phyloP scores from a whole-genome alignment of 1,284 basidiomycete species.

The Leccinum huronense region DNA sequence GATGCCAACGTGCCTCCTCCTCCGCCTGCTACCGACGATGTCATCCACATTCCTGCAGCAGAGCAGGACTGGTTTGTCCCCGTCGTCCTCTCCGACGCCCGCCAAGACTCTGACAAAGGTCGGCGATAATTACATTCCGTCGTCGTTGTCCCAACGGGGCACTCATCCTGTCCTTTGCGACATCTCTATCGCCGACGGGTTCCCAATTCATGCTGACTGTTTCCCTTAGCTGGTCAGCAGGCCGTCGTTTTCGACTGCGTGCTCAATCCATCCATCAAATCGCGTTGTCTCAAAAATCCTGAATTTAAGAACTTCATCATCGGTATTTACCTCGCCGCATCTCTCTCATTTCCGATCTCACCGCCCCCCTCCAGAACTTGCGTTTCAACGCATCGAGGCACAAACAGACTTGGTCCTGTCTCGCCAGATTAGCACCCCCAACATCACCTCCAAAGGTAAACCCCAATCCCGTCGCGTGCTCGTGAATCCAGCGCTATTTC shows the following conservation, averaged over 20 bases:
- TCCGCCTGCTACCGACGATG: slow-evolving; percentile 53
- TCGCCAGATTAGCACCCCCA: slow-evolving; percentile 63
- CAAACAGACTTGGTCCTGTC: slow-evolving; percentile 58
- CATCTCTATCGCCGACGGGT: slow-evolving; percentile 11
- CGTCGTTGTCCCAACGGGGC: slow-evolving; percentile 3
- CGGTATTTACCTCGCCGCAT: slow-evolving; percentile 43
- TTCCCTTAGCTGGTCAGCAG: slow-evolving; percentile 57
- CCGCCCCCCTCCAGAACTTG: slow-evolving; percentile 49
- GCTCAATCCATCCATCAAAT: slow-evolving; percentile 57
- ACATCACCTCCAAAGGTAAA: slow-evolving; percentile 68
- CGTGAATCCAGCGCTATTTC: slow-evolving; percentile 48
- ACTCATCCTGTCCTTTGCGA: not conserved
- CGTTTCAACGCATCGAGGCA: slow-evolving; percentile 63
- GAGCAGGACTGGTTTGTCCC: slow-evolving; percentile 58
- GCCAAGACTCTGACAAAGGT: slow-evolving; percentile 70
- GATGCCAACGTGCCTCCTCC: slow-evolving; percentile 65
- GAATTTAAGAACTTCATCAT: slow-evolving; percentile 68
- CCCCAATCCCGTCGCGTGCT: slow-evolving; percentile 54
- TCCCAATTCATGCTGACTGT: slow-evolving; percentile 3
- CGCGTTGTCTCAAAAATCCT: slow-evolving; percentile 54
- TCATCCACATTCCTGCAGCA: slow-evolving; percentile 48
- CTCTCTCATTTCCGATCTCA: slow-evolving; percentile 13
- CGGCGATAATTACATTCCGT: slow-evolving; percentile 20
- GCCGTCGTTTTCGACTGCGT: slow-evolving; percentile 71
- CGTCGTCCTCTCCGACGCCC: slow-evolving; percentile 65